These are phyloP conservation scores for Plasmodium falciparum DNA, from an alignment of 169 alveolate species.

Conservation along the genomic window DNA sequence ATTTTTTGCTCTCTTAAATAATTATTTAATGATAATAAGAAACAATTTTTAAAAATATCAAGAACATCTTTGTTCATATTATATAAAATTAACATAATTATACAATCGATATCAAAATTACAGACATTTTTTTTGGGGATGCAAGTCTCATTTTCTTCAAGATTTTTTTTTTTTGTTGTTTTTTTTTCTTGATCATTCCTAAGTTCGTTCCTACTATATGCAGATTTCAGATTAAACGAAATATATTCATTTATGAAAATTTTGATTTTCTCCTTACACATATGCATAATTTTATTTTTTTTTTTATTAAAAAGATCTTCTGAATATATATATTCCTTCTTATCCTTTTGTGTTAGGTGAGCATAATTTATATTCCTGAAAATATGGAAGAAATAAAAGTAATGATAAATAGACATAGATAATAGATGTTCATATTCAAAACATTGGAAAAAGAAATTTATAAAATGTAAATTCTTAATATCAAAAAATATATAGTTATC, in stretches of 20 bases:
- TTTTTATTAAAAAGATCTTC: conserved; percentile 42
- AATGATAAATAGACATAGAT: conserved; percentile 47
- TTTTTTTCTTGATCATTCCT: not conserved
- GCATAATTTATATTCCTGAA: conserved; percentile 21
- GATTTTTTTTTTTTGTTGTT: too few relatives aligned
- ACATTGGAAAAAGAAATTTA: conserved; percentile 27
- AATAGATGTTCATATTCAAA: conserved; percentile 27
- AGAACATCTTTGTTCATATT: conserved; percentile 20
- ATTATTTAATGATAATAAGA: conserved; percentile 37
- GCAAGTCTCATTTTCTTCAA: too few relatives aligned
- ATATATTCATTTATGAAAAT: not conserved
- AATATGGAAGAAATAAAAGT: conserved; percentile 33
- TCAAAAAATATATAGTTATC: conserved; percentile 56
- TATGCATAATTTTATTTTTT: conserved; percentile 17
- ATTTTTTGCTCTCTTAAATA: not conserved
- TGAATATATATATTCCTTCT: conserved; percentile 37
- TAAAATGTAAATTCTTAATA: conserved; percentile 39
- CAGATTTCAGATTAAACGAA: not conserved
- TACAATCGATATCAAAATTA: conserved; percentile 11
- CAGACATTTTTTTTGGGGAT: not conserved
- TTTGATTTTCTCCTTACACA: conserved; percentile 13
- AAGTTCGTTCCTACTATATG: not conserved
- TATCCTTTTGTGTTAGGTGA: conserved; percentile 42
- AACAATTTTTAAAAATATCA: conserved; percentile 30
- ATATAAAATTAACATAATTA: conserved; percentile 31